phyloP scores from a whole-genome alignment of 208 protist species.

The Leishmania braziliensis region DNA sequence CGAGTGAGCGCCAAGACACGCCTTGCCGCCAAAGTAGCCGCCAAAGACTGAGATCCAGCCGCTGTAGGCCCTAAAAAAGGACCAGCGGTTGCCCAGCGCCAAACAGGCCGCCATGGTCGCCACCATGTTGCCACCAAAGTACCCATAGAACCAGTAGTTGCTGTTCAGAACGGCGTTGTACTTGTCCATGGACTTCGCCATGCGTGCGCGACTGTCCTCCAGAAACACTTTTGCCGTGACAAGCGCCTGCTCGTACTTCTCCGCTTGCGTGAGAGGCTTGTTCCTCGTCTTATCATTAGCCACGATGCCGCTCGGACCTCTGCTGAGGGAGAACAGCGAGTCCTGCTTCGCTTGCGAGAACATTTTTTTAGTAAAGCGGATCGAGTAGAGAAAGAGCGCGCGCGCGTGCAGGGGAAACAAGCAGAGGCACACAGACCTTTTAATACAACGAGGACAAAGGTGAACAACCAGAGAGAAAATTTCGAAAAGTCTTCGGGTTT shows the following conservation, averaged over 20 bases:
- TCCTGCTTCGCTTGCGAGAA: slow-evolving; percentile 36
- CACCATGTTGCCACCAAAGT: slow-evolving; percentile 73
- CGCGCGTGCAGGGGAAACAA: neutral
- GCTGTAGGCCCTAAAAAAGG: slow-evolving; percentile 72
- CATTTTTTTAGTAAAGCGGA: slow-evolving; percentile 18
- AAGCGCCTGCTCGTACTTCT: slow-evolving; percentile 75
- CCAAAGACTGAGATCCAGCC: slow-evolving; percentile 74
- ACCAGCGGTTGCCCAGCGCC: slow-evolving; percentile 59
- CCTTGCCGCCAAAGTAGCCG: slow-evolving; percentile 83
- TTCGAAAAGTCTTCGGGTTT: neutral
- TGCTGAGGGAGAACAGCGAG: slow-evolving; percentile 5
- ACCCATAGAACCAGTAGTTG: slow-evolving; percentile 88
- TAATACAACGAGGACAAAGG: neutral
- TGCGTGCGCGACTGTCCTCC: slow-evolving; percentile 61
- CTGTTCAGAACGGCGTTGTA: slow-evolving; percentile 69
- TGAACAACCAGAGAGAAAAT: neutral
- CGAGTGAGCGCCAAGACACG: slow-evolving; percentile 63
- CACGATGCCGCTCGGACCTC: neutral
- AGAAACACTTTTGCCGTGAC: slow-evolving; percentile 76
- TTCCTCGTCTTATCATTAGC: slow-evolving; percentile 23
- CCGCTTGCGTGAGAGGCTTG: slow-evolving; percentile 50
- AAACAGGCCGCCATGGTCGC: slow-evolving; percentile 70
- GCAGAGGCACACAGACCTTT: neutral
- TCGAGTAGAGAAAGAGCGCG: neutral
- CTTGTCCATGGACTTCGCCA: slow-evolving; percentile 58